Evolutionary conservation across 768 basidiomycete genomes (phyloP).

Genomic region (Solioccasus polychromus): DNA sequence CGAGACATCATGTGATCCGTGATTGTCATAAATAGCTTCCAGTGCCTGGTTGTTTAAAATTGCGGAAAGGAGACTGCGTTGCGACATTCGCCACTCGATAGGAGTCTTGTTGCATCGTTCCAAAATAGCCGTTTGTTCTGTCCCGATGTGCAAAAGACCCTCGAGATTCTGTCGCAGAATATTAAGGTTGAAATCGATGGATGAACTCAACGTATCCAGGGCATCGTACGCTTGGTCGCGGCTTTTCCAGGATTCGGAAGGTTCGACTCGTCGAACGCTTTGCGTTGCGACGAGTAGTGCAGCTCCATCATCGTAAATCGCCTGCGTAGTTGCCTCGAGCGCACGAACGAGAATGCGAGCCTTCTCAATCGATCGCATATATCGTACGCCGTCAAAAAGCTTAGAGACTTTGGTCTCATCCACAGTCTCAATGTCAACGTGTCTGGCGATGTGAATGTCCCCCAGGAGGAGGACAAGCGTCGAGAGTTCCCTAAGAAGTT

Average conservation of each 20-base stretch:
- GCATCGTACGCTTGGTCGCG: slow-evolving; percentile 25
- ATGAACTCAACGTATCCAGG: slow-evolving; percentile 28
- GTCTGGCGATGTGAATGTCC: slow-evolving; percentile 50
- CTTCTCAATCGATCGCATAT: slow-evolving; percentile 41
- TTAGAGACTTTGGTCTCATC: slow-evolving; percentile 30
- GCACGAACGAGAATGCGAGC: slow-evolving; percentile 47
- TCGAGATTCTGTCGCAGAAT: slow-evolving; percentile 39
- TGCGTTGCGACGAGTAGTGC: slow-evolving; percentile 41
- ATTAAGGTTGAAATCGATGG: slow-evolving; percentile 35
- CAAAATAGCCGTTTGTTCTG: slow-evolving; percentile 39
- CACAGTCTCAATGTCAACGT: slow-evolving; percentile 49
- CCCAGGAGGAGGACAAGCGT: slow-evolving; percentile 40
- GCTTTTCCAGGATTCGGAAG: slow-evolving; percentile 23
- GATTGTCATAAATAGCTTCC: slow-evolving; percentile 15
- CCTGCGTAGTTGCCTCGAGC: slow-evolving; percentile 47
- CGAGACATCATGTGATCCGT: slow-evolving; percentile 4
- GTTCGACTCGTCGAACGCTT: slow-evolving; percentile 25
- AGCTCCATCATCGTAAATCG: slow-evolving; percentile 48
- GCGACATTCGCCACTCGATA: slow-evolving; percentile 47
- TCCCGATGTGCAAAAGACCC: slow-evolving; percentile 34
- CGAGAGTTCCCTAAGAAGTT: slow-evolving; percentile 37
- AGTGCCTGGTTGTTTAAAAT: slow-evolving; percentile 23
- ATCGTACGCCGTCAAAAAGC: slow-evolving; percentile 35
- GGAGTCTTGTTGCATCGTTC: slow-evolving; percentile 38
- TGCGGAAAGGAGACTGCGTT: slow-evolving; percentile 34